A percentile compares a stretch with the other conserved stretches of the same genome.
These are phyloP conservation scores for Penicillium odoratum DNA, from an alignment of 495 filamentous ascomycete species.

Conservation along the genomic window DNA sequence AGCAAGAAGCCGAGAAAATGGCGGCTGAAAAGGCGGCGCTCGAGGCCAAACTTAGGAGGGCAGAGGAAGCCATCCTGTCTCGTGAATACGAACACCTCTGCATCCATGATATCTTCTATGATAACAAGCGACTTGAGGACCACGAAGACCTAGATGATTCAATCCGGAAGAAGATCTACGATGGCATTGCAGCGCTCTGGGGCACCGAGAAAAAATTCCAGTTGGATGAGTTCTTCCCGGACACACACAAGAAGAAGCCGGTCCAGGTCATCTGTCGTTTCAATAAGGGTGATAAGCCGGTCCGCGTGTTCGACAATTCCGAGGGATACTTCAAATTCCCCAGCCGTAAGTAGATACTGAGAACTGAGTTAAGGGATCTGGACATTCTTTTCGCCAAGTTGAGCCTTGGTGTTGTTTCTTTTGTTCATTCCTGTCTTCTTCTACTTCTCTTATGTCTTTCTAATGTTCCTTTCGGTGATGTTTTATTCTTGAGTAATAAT, in stretches of 20 bases:
- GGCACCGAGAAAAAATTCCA: not conserved
- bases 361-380: not conserved
- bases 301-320: not conserved
- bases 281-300: not conserved
- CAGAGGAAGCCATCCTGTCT: not conserved
- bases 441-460: no score
- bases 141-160: not conserved
- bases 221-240: not conserved
- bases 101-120: constrained; percentile 2
- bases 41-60: not conserved
- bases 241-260: not conserved
- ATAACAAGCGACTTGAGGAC: not conserved
- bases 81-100: not conserved
- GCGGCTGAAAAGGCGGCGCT: not conserved
- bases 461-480: no score
- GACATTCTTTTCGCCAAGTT: not conserved
- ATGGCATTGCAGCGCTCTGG: not conserved
- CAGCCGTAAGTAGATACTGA: not conserved
- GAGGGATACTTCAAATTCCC: not conserved
- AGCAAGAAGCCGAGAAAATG: not conserved
- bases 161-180: not conserved
- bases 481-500: no score
- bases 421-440: no score
- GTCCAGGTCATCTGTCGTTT: not conserved
- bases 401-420: no score